Percentiles rank a stretch among this genome's conserved stretches.
Evolutionary conservation across 805 yeast genomes (phyloP).

Genomic region (Pichia pseudocactophila): DNA sequence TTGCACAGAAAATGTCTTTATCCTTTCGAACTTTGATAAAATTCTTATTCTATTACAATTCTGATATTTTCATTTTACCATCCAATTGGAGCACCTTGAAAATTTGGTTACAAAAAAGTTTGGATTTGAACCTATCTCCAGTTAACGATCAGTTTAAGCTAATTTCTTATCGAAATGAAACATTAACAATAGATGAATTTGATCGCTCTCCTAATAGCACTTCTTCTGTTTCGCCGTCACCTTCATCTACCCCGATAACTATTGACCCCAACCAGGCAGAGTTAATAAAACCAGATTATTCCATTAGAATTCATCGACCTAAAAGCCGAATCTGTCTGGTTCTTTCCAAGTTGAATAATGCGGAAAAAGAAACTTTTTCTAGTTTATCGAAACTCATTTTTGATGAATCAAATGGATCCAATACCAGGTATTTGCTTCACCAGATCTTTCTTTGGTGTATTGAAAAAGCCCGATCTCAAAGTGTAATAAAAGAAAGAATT

Average conservation of each 20-base stretch:
- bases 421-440: constrained; percentile 13
- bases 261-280: no score
- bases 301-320: neutral
- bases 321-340: constrained; percentile 15
- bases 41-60: constrained; percentile 38
- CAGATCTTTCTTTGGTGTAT: constrained; percentile 26
- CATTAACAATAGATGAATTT: constrained; percentile 46
- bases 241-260: neutral
- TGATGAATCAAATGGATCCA: constrained; percentile 16
- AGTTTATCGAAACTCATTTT: constrained; percentile 19
- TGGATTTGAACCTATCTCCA: constrained; percentile 26
- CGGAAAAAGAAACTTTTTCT: constrained; percentile 12
- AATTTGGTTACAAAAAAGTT: constrained; percentile 35
- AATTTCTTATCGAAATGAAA: constrained; percentile 61
- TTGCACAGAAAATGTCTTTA: constrained; percentile 15
- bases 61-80: constrained; percentile 58
- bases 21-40: constrained; percentile 29
- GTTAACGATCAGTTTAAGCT: constrained; percentile 44
- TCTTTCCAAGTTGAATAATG: constrained; percentile 23
- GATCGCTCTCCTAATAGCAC: constrained; percentile 4
- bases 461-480: constrained; percentile 16
- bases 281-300: no score
- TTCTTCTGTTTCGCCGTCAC: neutral
- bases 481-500: constrained; percentile 15
- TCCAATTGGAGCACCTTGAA: constrained; percentile 50